Evolutionary conservation across 192 early-diverging fungal genomes (phyloP).

Genomic region (Podila epigama): DNA sequence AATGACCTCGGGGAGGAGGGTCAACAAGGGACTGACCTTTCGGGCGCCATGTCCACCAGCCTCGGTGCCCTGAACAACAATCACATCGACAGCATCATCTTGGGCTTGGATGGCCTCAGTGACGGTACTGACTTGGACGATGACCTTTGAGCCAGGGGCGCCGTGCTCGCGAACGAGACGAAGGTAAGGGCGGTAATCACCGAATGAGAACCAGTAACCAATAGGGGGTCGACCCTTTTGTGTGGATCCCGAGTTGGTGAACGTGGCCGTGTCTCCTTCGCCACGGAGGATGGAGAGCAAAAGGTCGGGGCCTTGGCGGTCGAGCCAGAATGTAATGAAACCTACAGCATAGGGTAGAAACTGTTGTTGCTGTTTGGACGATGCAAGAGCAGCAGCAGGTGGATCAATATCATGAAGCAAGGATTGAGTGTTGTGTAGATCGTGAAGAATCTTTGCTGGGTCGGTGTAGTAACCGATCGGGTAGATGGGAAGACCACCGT

Average conservation of each 20-base stretch:
- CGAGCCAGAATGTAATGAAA: constrained; percentile 51
- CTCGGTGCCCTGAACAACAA: constrained; percentile 59
- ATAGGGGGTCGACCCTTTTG: constrained; percentile 27
- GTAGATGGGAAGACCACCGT: constrained; percentile 46
- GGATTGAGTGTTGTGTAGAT: constrained; percentile 8
- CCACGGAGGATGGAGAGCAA: constrained; percentile 25
- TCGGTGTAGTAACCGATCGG: constrained; percentile 41
- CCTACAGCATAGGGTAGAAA: constrained; percentile 52
- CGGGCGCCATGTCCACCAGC: constrained; percentile 56
- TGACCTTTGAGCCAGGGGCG: constrained; percentile 27
- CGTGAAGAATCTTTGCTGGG: constrained; percentile 23
- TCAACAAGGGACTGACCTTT: constrained; percentile 16
- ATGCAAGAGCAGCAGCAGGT: not conserved
- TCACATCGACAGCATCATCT: constrained; percentile 51
- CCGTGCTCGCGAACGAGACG: constrained; percentile 25
- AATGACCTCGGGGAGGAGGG: constrained; percentile 38
- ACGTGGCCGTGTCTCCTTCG: constrained; percentile 7
- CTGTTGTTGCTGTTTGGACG: not conserved
- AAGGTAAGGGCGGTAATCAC: constrained; percentile 49
- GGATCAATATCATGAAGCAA: constrained; percentile 1
- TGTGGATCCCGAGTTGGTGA: not conserved
- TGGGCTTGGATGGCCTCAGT: constrained; percentile 51
- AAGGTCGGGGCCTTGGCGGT: constrained; percentile 44
- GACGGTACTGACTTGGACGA: constrained; percentile 58
- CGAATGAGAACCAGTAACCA: constrained; percentile 57